These are phyloP conservation scores for Galeopsis tetrahit DNA, from an alignment of 257 asterid species.

Conservation along the genomic window DNA sequence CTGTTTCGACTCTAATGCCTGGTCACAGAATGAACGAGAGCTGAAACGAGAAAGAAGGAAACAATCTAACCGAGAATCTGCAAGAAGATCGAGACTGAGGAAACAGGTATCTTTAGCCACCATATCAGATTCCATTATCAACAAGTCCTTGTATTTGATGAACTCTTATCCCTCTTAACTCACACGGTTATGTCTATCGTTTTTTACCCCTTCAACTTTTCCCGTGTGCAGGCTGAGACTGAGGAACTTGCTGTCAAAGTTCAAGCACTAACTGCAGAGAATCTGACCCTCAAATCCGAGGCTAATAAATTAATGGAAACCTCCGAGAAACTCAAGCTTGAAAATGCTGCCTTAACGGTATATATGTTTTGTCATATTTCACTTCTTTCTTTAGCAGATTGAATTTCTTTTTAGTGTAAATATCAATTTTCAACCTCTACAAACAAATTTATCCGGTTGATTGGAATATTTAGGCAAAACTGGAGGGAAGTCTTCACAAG, in stretches of 20 bases:
- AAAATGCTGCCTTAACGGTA: slow-evolving; percentile 74
- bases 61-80: slow-evolving; percentile 98
- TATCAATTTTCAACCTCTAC: too few relatives aligned
- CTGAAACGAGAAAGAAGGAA: slow-evolving; percentile 92
- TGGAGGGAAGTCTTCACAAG: slow-evolving; percentile 44
- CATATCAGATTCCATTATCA: not conserved
- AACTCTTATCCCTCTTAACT: not conserved
- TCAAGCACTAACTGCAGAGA: slow-evolving; percentile 69
- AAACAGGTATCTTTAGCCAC: slow-evolving; percentile 66
- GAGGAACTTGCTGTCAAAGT: slow-evolving; percentile 85
- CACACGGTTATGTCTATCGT: not conserved
- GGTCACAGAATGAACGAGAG: slow-evolving; percentile 76
- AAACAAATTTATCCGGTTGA: too few relatives aligned
- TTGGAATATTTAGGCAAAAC: too few relatives aligned
- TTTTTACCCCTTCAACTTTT: not conserved
- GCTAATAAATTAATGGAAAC: slow-evolving; percentile 56
- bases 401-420: too few relatives aligned
- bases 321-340: slow-evolving; percentile 73
- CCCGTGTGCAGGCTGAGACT: slow-evolving; percentile 72
- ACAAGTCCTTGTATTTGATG: slow-evolving; percentile 12
- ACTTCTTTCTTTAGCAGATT: not conserved
- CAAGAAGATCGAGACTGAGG: slow-evolving; percentile 96
- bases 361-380: not conserved
- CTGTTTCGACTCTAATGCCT: not conserved
- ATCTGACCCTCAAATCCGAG: slow-evolving; percentile 77